Evolutionary conservation across 164 flowering plant genomes (phyloP).

Genomic region (Dillenia turbinata): DNA sequence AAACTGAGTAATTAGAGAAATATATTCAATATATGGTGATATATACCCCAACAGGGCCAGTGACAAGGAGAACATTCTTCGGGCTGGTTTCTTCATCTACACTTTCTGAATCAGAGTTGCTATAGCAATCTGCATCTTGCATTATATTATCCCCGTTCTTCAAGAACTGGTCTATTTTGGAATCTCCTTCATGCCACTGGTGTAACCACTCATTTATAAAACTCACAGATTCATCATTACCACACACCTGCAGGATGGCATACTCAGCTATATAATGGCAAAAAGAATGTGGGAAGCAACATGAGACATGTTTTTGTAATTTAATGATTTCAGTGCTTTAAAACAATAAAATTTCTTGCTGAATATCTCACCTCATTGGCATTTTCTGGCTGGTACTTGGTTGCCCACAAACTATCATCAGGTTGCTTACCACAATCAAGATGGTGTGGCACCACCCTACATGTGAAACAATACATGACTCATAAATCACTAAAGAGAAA

Average conservation of each 20-base stretch:
- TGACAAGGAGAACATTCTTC: conserved; percentile 79
- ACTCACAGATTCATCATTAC: conserved; percentile 69
- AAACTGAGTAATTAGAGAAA: neutral
- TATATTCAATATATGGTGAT: neutral
- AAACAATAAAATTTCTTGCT: too few species aligned
- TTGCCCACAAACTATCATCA: conserved; percentile 61
- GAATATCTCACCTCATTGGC: conserved; percentile 55
- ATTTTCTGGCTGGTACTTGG: conserved; percentile 73
- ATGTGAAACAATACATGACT: conserved; percentile 8
- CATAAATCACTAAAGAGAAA: too few species aligned
- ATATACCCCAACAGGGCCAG: conserved; percentile 94
- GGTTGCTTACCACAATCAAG: conserved; percentile 26
- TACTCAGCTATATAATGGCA: neutral
- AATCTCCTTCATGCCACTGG: conserved; percentile 59
- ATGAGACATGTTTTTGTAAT: neutral
- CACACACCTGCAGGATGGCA: conserved; percentile 71
- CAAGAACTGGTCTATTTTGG: conserved; percentile 25
- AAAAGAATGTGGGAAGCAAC: neutral
- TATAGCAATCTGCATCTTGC: conserved; percentile 30
- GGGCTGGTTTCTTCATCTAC: conserved; percentile 31
- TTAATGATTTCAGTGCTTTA: too few species aligned
- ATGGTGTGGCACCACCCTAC: conserved; percentile 31
- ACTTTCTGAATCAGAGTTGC: conserved; percentile 52
- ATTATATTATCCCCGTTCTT: conserved; percentile 10
- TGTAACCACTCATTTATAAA: conserved; percentile 74